These are phyloP conservation scores for Saccharum officinarum DNA, from an alignment of 176 grass and related monocot genomes.

Conservation along the genomic window DNA sequence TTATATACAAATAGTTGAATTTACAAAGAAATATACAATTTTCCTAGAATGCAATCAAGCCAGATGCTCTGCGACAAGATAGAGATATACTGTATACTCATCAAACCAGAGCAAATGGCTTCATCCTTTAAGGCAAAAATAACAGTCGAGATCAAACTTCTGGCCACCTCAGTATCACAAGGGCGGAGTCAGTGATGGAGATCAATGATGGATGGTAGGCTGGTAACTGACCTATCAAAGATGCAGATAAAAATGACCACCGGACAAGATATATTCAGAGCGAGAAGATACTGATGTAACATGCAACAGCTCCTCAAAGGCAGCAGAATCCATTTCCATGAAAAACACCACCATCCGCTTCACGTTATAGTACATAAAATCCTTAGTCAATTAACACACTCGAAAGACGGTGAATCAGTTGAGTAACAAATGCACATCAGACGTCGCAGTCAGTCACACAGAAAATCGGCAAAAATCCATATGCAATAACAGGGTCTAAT, in stretches of 20 bases:
- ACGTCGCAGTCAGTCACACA: background rate
- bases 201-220: background rate
- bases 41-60: background rate
- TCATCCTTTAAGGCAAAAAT: no score
- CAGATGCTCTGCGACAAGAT: background rate
- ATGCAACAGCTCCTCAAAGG: background rate
- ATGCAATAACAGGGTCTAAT: background rate
- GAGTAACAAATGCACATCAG: background rate
- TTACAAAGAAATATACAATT: background rate
- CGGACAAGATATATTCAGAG: background rate
- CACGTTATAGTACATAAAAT: background rate
- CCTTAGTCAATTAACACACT: background rate
- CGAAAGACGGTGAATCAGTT: background rate
- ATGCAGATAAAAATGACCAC: background rate
- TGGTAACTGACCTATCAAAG: background rate
- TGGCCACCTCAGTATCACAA: background rate
- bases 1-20: background rate
- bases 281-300: background rate
- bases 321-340: conserved; percentile 1
- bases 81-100: background rate
- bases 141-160: background rate
- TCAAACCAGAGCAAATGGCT: background rate
- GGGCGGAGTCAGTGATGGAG: background rate
- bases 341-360: background rate
- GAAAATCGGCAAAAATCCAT: background rate